Base-by-base conservation (phyloP, 1,284 basidiomycete genomes). In the Schizophyllum amplum region DNA sequence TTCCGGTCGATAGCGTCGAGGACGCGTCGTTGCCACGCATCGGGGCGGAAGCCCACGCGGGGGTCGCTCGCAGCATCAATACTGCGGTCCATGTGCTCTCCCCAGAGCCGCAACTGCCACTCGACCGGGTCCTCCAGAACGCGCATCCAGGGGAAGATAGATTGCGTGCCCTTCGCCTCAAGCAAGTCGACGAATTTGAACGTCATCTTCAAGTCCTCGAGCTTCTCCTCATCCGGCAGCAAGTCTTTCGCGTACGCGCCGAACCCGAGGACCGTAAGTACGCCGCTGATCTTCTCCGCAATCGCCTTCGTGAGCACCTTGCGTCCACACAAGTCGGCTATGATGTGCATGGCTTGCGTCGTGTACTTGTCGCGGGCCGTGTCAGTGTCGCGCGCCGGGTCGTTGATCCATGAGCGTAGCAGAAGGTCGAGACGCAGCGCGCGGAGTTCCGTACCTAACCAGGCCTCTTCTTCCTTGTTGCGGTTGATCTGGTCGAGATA, bases 41-140 rank as follows among this genome's bases (percentile, higher is more conserved):
- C 87, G 0, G 86, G 86, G 33, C 78, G 68, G 65, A 89, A 88
- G 1, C 71, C 61, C 23, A 88, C 86, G 1, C 86, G 76, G 7
- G 67, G 55, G 66, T 88, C 87, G 0, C 69, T 66, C 56, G 75
- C 68, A 51, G 81, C 76, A 58, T 86, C 86, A 80, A 88, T 84
- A 57, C 78, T 82, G 46, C 87, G 72, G 61, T 86, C 84, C 86
- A 89, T 86, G 63, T 72, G 83, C 61, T 84, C 79, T 7, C 86
- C 86, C 59, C 86, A 87, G n/a, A 80, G 67, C 17, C 82, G 75
- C 23, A 88, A 70, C 65, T 88, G 85, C 84, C 86, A 88, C 15
- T 74, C 68, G 11, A 82, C 65, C 1, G 83, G 79, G 60, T 83
- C 70, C 58, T 84, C 82, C 4, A 62, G 70, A 56, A 85, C 78